Percentiles rank a stretch among this genome's conserved stretches.
Conservation (phyloP, 164 flowering plant species). For the Kalanchoe fedtschenkoi region DNA sequence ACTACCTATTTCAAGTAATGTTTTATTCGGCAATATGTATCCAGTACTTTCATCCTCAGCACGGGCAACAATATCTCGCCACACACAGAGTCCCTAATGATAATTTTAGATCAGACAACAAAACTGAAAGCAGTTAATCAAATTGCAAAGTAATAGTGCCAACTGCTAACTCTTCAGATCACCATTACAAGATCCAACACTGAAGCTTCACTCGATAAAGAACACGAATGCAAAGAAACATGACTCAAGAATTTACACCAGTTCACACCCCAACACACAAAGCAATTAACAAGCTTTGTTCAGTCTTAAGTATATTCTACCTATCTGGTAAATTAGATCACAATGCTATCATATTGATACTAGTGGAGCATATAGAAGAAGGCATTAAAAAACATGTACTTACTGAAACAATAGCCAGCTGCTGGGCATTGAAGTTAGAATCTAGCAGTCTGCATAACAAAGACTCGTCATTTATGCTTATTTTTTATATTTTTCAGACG, state of each 20-base stretch:
- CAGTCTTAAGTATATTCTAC: background rate
- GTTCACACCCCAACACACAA: background rate
- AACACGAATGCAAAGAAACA: background rate
- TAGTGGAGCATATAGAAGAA: background rate
- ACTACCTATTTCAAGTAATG: constrained; percentile 81
- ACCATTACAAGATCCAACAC: background rate
- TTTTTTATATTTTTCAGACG: background rate
- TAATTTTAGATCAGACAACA: background rate
- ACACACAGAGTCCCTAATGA: constrained; percentile 76
- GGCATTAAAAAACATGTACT: constrained; percentile 14
- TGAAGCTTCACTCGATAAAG: background rate
- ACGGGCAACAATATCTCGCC: constrained; percentile 92
- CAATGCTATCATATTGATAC: background rate
- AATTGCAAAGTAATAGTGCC: background rate
- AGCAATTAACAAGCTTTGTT: background rate
- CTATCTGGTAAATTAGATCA: background rate
- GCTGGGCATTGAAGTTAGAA: constrained; percentile 56
- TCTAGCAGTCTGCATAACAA: constrained; percentile 42
- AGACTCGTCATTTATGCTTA: background rate
- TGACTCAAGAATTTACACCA: background rate
- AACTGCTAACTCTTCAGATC: background rate
- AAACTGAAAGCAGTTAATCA: background rate
- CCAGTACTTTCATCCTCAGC: constrained; percentile 99
- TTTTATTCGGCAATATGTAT: constrained; percentile 82
- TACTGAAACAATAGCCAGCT: constrained; percentile 89